These are phyloP conservation scores for Jamesozyma piceae DNA, from an alignment of 805 yeast species.

Conservation along the genomic window DNA sequence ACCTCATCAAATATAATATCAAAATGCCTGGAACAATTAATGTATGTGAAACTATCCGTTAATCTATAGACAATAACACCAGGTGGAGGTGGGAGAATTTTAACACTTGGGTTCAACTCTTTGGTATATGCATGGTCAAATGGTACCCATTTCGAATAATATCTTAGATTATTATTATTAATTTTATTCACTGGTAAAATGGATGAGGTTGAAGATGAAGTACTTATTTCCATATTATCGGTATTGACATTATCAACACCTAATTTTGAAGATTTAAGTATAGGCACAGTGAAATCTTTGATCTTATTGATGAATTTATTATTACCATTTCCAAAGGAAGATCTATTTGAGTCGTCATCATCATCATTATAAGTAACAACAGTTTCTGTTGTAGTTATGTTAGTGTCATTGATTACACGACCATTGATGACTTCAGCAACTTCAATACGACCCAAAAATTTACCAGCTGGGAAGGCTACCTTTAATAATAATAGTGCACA, in stretches of 20 bases:
- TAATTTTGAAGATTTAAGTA: not conserved
- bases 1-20: slow-evolving; percentile 64
- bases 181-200: not conserved
- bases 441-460: slow-evolving; percentile 69
- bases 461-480: slow-evolving; percentile 71
- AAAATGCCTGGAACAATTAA: slow-evolving; percentile 66
- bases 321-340: not conserved
- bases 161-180: slow-evolving; percentile 26
- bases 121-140: slow-evolving; percentile 32
- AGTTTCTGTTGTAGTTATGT: slow-evolving; percentile 2
- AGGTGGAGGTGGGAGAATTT: slow-evolving; percentile 72
- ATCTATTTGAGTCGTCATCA: not conserved
- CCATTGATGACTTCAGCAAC: slow-evolving; percentile 68
- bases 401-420: slow-evolving; percentile 26
- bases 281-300: not conserved
- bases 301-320: not conserved
- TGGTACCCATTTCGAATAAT: slow-evolving; percentile 65
- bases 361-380: not conserved
- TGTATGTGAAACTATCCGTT: slow-evolving; percentile 70
- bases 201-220: not conserved
- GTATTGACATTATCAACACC: not conserved
- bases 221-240: not conserved
- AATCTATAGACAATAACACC: slow-evolving; percentile 84
- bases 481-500: slow-evolving; percentile 64
- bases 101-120: slow-evolving; percentile 45